Percentiles rank a stretch among this genome's conserved stretches.
Conservation (phyloP, 2,329 filamentous ascomycete genomes). For the Lasiodiplodia sp. region DNA sequence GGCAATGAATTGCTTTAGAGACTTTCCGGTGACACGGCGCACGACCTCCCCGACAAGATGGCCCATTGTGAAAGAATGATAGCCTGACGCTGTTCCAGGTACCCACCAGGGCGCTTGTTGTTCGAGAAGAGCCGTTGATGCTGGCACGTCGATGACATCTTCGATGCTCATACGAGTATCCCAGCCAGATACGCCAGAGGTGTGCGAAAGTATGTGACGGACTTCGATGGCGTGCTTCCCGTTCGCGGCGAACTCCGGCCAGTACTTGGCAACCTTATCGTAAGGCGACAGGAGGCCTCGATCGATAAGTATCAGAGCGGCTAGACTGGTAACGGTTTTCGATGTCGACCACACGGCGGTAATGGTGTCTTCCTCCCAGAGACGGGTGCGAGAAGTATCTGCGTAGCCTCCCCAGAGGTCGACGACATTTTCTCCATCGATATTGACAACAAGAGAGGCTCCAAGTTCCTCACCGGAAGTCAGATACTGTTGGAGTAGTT, state of each 20-base stretch:
- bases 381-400: slow-evolving; percentile 40
- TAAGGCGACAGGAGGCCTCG: slow-evolving; percentile 39
- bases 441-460: slow-evolving; percentile 52
- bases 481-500: slow-evolving; percentile 46
- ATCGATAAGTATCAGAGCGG: slow-evolving; percentile 38
- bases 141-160: slow-evolving; percentile 1
- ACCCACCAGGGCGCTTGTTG: slow-evolving; percentile 1
- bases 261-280: slow-evolving; percentile 41
- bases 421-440: slow-evolving; percentile 53
- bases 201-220: slow-evolving; percentile 31
- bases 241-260: slow-evolving; percentile 44
- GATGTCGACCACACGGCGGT: slow-evolving; percentile 37
- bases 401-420: slow-evolving; percentile 56
- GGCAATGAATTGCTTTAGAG: neutral
- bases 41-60: slow-evolving; percentile 8
- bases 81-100: slow-evolving; percentile 9
- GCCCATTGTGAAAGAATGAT: slow-evolving; percentile 11
- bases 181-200: slow-evolving; percentile 20
- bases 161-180: neutral
- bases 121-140: slow-evolving; percentile 7
- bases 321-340: slow-evolving; percentile 39
- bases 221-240: slow-evolving; percentile 42
- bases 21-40: neutral
- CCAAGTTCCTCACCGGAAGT: slow-evolving; percentile 53
- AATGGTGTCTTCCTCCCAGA: slow-evolving; percentile 47